These are phyloP conservation scores for Ustilago nuda DNA, from an alignment of 1,284 basidiomycete species.

Conservation along the genomic window DNA sequence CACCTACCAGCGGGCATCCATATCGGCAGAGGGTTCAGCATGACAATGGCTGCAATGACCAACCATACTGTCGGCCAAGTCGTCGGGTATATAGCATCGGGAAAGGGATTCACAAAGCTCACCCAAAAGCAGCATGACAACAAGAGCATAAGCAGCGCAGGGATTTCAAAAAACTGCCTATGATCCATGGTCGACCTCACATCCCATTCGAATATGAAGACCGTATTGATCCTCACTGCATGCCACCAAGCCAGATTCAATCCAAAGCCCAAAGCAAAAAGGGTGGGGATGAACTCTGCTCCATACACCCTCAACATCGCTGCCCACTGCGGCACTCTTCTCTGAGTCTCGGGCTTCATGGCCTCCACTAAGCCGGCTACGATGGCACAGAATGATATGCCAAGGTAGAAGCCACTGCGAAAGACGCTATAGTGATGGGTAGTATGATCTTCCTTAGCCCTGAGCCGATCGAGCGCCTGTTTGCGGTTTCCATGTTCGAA, in stretches of 20 bases:
- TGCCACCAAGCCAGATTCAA: constrained; percentile 85
- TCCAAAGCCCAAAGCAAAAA: constrained; percentile 82
- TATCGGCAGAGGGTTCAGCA: constrained; percentile 83
- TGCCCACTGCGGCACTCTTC: constrained; percentile 78
- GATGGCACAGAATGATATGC: constrained; percentile 81
- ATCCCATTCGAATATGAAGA: constrained; percentile 83
- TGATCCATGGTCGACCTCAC: constrained; percentile 81
- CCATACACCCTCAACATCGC: constrained; percentile 85
- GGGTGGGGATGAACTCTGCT: constrained; percentile 78
- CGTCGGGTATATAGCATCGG: constrained; percentile 58
- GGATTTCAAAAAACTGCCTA: constrained; percentile 85
- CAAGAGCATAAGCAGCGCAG: constrained; percentile 80
- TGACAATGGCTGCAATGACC: constrained; percentile 74
- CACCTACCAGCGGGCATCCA: constrained; percentile 77
- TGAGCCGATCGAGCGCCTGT: constrained; percentile 78
- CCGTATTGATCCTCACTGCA: constrained; percentile 82
- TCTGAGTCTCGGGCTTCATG: constrained; percentile 75
- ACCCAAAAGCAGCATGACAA: constrained; percentile 87
- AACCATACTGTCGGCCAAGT: constrained; percentile 90
- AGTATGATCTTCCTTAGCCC: constrained; percentile 71
- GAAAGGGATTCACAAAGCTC: constrained; percentile 75
- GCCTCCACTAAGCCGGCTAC: constrained; percentile 78
- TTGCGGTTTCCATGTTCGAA: constrained; percentile 83
- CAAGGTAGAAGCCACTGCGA: constrained; percentile 78
- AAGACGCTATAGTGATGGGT: constrained; percentile 78